Evolutionary conservation across 2,329 filamentous ascomycete species (phyloP), one percentile per base, ranked within the genome.

Genomic region (Penicillium sp.): DNA sequence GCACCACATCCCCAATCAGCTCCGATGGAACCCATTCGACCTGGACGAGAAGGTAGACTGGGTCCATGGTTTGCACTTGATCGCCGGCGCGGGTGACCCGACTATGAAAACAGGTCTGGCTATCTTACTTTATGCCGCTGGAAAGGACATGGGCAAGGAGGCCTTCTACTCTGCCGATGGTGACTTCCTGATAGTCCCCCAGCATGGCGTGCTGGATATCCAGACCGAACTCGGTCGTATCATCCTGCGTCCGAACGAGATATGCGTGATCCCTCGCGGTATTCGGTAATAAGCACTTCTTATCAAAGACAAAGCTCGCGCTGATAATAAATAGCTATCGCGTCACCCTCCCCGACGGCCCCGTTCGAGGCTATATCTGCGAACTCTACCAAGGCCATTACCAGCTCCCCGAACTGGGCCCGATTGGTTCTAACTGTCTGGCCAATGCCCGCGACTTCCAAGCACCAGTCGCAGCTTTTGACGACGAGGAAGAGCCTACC

Each of bases 121-220:
- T 18, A 89, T 93, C 50, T 84, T 86, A 66, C 80, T 93, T 46
- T 95, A 87, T 62, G 84, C 86, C 1, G 87, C 85, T 0, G 87
- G 86, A 16, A 84, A 80, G 64, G 82, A 84, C 62, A 95, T 95
- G 89, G 70, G 76, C n/a, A 78, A 79, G 31, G 76, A 84, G 40
- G 87, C 87, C 0, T 94, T 90, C 66, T 94, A 91, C 74, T 90
- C 85, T 3, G 85, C 88, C 0, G 87, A 91, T 62, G 87, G 87
- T 10, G 87, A 91, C 64, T 79, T 88, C 58, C 69, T 90, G 46
- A 82, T 91, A 51, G 85, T 91, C 11, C 77, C 85, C 1, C 87
- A 91, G 63, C 79, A 86, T 52, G 87, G 87, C 2, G 76, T 77
- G 11, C 70, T 91, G 31, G 85, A 90, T 60, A 85, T 91, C 51